phyloP scores from a whole-genome alignment of 176 grass and related monocot species.

The Lolium rigidum region DNA sequence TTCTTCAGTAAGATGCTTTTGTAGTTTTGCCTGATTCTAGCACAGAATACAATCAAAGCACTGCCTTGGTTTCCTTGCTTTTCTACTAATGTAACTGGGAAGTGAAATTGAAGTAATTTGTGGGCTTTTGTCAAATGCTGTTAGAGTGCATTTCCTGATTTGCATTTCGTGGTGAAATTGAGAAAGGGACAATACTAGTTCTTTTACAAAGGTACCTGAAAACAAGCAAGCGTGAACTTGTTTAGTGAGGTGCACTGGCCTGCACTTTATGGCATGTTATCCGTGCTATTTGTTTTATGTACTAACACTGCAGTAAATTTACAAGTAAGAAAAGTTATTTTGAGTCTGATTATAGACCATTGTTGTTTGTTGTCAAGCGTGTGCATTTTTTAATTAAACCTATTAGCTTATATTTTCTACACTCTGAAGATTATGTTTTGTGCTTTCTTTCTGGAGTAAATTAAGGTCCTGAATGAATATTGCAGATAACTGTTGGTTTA shows the following conservation, averaged over 20 bases:
- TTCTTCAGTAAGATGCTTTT: slow-evolving; percentile 2
- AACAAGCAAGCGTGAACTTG: background rate
- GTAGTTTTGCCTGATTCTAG: background rate
- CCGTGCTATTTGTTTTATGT: background rate
- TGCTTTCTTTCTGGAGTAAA: background rate
- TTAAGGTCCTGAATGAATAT: background rate
- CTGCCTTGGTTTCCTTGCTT: background rate
- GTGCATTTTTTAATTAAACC: background rate
- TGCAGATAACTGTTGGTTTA: background rate
- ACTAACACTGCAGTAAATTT: background rate
- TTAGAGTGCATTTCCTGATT: background rate
- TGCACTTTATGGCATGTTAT: background rate
- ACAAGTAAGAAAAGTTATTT: background rate
- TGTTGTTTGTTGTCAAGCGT: background rate
- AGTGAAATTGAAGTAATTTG: background rate
- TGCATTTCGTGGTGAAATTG: background rate
- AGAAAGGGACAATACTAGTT: background rate
- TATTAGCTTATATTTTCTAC: slow-evolving; percentile 5
- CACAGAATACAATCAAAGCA: background rate
- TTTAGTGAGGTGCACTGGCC: background rate
- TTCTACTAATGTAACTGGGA: background rate
- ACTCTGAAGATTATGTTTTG: background rate
- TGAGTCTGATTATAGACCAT: background rate
- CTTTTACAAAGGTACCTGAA: background rate
- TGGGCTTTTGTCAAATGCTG: background rate